These are phyloP conservation scores for Paxillus involutus DNA, from an alignment of 768 basidiomycete genomes.

Conservation along the genomic window DNA sequence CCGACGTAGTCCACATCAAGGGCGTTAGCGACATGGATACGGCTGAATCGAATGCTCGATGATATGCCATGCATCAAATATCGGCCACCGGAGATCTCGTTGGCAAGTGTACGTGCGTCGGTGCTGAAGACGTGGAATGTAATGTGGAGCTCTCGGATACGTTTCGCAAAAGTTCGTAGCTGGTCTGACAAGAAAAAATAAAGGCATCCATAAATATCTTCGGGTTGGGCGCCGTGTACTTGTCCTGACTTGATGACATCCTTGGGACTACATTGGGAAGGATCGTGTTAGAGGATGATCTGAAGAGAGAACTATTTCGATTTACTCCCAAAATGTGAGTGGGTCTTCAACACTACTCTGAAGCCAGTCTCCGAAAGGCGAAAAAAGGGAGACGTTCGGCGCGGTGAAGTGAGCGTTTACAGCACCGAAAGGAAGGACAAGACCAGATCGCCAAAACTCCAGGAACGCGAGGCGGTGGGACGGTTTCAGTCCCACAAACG, in stretches of 20 bases:
- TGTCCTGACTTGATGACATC: conserved; percentile 38
- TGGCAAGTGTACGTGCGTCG: conserved; percentile 39
- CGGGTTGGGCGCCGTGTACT: conserved; percentile 33
- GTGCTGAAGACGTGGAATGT: conserved; percentile 34
- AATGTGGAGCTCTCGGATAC: conserved; percentile 36
- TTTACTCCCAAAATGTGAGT: conserved; percentile 49
- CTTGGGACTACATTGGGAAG: conserved; percentile 31
- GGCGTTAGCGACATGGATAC: conserved; percentile 43
- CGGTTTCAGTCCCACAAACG: conserved; percentile 36
- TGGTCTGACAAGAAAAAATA: conserved; percentile 45
- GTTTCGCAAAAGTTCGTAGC: conserved; percentile 37
- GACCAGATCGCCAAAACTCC: conserved; percentile 39
- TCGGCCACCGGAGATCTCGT: conserved; percentile 28
- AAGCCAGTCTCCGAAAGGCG: conserved; percentile 44
- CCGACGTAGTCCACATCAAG: conserved; percentile 34
- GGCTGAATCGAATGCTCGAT: conserved; percentile 36
- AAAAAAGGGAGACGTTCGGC: conserved; percentile 46
- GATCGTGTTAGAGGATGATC: neutral
- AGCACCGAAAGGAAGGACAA: conserved; percentile 46
- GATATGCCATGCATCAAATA: conserved; percentile 25
- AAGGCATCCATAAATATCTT: conserved; percentile 49
- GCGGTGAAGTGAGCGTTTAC: conserved; percentile 33
- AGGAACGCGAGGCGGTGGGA: conserved; percentile 41
- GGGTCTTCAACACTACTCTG: conserved; percentile 36
- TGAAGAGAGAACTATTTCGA: neutral